Conservation (phyloP, 139 green algal genomes). For the Zygnema circumcarinatum region DNA sequence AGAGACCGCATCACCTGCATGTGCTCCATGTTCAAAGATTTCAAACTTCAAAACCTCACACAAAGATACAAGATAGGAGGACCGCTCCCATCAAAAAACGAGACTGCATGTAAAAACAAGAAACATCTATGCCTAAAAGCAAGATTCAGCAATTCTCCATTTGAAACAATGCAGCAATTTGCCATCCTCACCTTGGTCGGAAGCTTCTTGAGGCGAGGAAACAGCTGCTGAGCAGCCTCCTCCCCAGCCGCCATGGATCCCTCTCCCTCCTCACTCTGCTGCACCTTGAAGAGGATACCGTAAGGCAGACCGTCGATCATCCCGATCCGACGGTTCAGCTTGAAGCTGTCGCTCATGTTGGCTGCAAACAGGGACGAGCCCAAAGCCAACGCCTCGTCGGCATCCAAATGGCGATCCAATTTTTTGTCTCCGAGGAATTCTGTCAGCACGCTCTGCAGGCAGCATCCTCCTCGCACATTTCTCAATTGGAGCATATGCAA, state of each 20-base stretch:
- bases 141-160: no score
- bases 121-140: no score
- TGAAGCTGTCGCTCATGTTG: conserved; percentile 95
- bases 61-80: neutral
- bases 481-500: no score
- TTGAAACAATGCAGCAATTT: no score
- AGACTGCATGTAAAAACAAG: no score
- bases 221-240: conserved; percentile 20
- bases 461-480: neutral
- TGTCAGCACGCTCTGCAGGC: conserved; percentile 65
- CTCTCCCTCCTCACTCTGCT: neutral
- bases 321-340: conserved; percentile 91
- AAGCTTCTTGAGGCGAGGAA: conserved; percentile 51
- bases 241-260: neutral
- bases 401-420: conserved; percentile 88
- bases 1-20: conserved; percentile 39
- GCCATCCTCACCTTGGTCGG: conserved; percentile 58
- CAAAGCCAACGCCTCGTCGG: conserved; percentile 92
- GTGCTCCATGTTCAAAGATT: no score
- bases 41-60: neutral
- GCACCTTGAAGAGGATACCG: conserved; percentile 42
- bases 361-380: conserved; percentile 91
- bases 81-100: no score
- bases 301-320: conserved; percentile 84
- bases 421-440: conserved; percentile 74